Evolutionary conservation across 371 early-diverging fungal genomes (phyloP).

Genomic region (Entomophthora muscae): DNA sequence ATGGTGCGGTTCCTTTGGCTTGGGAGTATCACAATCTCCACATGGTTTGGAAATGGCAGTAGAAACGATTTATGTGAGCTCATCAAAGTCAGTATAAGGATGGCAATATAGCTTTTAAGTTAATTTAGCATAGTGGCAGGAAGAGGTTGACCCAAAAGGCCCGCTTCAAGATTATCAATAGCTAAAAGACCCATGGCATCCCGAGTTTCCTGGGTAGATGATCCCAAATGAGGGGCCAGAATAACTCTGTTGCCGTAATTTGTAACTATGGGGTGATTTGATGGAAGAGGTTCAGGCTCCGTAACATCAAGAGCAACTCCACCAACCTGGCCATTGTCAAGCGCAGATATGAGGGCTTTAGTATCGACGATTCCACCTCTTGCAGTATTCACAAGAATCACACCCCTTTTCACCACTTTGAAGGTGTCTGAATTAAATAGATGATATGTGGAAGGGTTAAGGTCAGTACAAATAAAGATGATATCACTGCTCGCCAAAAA

Average conservation of each 20-base stretch:
- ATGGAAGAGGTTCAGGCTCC: slow-evolving; percentile 63
- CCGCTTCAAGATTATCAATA: slow-evolving; percentile 32
- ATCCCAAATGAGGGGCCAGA: slow-evolving; percentile 32
- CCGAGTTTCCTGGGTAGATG: slow-evolving; percentile 65
- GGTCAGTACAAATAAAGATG: slow-evolving; percentile 50
- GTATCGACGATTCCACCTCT: slow-evolving; percentile 67
- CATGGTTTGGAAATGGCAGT: no score
- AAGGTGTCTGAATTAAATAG: slow-evolving; percentile 47
- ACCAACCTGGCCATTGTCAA: slow-evolving; percentile 37
- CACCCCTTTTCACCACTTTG: slow-evolving; percentile 41
- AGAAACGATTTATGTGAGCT: no score
- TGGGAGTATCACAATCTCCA: no score
- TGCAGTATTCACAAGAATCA: slow-evolving; percentile 62
- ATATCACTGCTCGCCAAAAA: slow-evolving; percentile 47
- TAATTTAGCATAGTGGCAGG: background rate
- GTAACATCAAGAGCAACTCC: slow-evolving; percentile 75
- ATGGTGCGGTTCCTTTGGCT: no score
- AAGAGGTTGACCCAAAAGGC: slow-evolving; percentile 15
- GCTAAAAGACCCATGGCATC: slow-evolving; percentile 60
- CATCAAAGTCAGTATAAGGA: no score
- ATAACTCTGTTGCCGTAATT: slow-evolving; percentile 41
- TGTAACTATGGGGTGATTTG: slow-evolving; percentile 30
- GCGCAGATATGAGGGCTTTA: slow-evolving; percentile 45
- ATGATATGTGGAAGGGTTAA: slow-evolving; percentile 46
- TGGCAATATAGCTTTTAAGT: background rate